Evolutionary conservation across 192 early-diverging fungal species (phyloP).

Genomic region (Backusella australiensis): DNA sequence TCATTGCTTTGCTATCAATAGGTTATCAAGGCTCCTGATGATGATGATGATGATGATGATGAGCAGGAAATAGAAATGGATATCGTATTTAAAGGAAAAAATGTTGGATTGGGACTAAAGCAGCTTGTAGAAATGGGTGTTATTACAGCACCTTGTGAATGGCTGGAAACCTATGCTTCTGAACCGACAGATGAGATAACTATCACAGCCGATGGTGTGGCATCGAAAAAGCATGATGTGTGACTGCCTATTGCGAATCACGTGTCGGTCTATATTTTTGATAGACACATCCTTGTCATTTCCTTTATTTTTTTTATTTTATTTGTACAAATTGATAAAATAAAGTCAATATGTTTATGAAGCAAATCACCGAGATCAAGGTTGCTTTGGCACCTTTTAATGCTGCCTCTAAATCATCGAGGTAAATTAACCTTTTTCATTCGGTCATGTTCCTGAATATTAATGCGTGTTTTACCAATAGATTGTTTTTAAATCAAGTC

Average conservation of each 20-base stretch:
- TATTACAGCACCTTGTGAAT: no score
- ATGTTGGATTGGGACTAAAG: no score
- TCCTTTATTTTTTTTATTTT: background rate
- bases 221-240: background rate
- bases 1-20: no score
- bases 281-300: background rate
- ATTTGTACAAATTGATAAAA: background rate
- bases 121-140: no score
- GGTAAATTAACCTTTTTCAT: conserved; percentile 26
- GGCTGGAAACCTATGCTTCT: no score
- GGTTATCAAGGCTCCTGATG: no score
- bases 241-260: background rate
- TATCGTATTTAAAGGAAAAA: no score
- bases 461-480: conserved; percentile 3
- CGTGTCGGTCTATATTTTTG: no score
- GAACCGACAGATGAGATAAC: no score
- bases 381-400: conserved; percentile 51
- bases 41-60: no score
- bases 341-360: conserved; percentile 21
- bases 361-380: conserved; percentile 49
- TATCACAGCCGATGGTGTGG: background rate
- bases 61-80: no score
- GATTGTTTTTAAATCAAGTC: conserved; percentile 50
- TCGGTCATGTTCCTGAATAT: background rate
- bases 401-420: conserved; percentile 43